Conservation (phyloP, 2,329 filamentous ascomycete genomes). For the Septoria petroselini region DNA sequence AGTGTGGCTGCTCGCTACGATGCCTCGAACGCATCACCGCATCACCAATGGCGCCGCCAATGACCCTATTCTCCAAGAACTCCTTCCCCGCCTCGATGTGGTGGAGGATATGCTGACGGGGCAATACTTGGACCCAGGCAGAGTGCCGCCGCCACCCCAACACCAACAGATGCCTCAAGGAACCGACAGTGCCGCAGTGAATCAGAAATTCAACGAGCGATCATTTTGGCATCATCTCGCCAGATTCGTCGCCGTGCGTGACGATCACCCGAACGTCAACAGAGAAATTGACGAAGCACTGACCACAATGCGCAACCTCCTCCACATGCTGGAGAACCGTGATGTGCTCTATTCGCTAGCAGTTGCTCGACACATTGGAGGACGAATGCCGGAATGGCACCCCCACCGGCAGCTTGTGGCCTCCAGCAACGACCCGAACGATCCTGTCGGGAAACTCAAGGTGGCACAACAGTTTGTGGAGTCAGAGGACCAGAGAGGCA, state of each 20-base stretch:
- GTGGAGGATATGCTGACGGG: conserved; percentile 76
- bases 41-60: conserved; percentile 44
- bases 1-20: conserved; percentile 57
- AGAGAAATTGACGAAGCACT: conserved; percentile 64
- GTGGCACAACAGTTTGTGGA: conserved; percentile 51
- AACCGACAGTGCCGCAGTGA: conserved; percentile 35
- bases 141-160: conserved; percentile 48
- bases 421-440: conserved; percentile 38
- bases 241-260: conserved; percentile 64
- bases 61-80: conserved; percentile 52
- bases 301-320: conserved; percentile 61
- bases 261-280: conserved; percentile 52
- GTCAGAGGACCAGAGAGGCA: conserved; percentile 45
- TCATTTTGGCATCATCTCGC: conserved; percentile 82
- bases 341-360: conserved; percentile 89
- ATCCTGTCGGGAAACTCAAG: conserved; percentile 45
- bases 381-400: conserved; percentile 50
- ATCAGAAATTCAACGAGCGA: conserved; percentile 51
- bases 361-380: conserved; percentile 70
- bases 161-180: conserved; percentile 30
- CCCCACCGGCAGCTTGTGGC: conserved; percentile 30
- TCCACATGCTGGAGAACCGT: conserved; percentile 79
- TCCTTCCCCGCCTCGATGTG: conserved; percentile 65
- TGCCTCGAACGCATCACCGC: conserved; percentile 46
- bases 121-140: conserved; percentile 62